Percentiles rank a stretch among this genome's conserved stretches.
These are phyloP conservation scores for Edaphochlamys debaryana DNA, from an alignment of 139 green algal species.

Conservation along the genomic window DNA sequence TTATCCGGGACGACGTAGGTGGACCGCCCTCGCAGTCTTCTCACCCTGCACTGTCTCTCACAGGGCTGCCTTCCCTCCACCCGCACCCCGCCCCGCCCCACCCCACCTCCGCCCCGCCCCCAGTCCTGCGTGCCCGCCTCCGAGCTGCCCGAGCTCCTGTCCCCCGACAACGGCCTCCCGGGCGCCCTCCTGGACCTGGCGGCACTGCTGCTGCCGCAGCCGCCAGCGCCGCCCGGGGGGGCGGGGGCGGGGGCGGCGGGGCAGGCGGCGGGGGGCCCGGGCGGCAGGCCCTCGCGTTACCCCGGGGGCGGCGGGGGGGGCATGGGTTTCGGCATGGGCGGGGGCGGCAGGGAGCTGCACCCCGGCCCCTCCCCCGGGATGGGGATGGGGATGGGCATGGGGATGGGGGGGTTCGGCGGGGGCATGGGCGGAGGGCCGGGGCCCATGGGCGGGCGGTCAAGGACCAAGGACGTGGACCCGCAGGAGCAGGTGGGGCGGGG, in stretches of 20 bases:
- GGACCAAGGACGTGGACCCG: conserved; percentile 24
- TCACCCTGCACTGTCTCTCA: too few relatives aligned
- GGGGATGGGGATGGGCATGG: neutral
- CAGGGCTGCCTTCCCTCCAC: too few relatives aligned
- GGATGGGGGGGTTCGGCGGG: neutral
- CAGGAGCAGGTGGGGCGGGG: conserved; percentile 4
- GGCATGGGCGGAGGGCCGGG: neutral
- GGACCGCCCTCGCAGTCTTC: too few relatives aligned
- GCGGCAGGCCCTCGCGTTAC: neutral
- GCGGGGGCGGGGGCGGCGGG: neutral
- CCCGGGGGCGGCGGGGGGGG: neutral
- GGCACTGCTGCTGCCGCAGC: conserved; percentile 11
- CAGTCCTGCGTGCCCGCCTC: conserved; percentile 15
- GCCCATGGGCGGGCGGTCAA: too few relatives aligned
- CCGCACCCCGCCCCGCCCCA: too few relatives aligned
- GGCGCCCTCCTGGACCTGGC: conserved; percentile 44
- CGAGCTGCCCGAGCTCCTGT: conserved; percentile 14
- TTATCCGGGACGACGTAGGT: too few relatives aligned
- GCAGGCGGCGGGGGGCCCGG: neutral
- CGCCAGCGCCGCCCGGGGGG: too few relatives aligned
- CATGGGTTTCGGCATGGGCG: neutral
- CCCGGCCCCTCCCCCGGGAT: neutral
- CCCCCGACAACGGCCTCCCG: conserved; percentile 29
- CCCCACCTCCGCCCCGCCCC: neutral
- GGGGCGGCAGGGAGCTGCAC: neutral